These are phyloP conservation scores for Myxozyma vanderwaltii DNA, from an alignment of 805 yeast species.

Conservation along the genomic window DNA sequence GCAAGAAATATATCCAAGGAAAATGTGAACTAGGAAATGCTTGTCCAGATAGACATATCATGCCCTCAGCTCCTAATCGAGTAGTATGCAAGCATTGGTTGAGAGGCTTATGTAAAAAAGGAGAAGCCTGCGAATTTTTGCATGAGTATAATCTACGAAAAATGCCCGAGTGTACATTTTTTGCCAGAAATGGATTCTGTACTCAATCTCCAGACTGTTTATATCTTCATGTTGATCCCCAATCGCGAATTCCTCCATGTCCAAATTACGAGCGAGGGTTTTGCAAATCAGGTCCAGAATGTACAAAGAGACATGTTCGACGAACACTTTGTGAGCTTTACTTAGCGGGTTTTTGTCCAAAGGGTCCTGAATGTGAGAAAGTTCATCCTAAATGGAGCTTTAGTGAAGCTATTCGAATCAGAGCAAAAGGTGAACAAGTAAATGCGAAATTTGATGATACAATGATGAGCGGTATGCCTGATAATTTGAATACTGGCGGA, in stretches of 20 bases:
- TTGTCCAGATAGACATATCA: slow-evolving; percentile 85
- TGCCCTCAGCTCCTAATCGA: slow-evolving; percentile 64
- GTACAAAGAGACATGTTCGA: slow-evolving; percentile 78
- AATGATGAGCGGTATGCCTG: not conserved
- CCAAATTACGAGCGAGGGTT: slow-evolving; percentile 81
- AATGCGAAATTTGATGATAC: not conserved
- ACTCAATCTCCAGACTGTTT: slow-evolving; percentile 93
- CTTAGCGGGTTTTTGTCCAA: slow-evolving; percentile 90
- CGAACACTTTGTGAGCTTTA: slow-evolving; percentile 75
- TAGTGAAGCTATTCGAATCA: slow-evolving; percentile 18
- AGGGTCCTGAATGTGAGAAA: slow-evolving; percentile 73
- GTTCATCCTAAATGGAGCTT: slow-evolving; percentile 75
- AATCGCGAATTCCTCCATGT: slow-evolving; percentile 84
- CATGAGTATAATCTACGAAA: slow-evolving; percentile 92
- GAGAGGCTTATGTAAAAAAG: slow-evolving; percentile 94
- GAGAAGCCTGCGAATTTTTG: slow-evolving; percentile 91
- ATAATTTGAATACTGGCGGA: not conserved
- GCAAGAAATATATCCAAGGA: slow-evolving; percentile 69
- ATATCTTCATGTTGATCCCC: slow-evolving; percentile 88
- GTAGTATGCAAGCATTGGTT: slow-evolving; percentile 99
- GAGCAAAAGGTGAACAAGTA: slow-evolving; percentile 13
- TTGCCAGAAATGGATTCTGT: slow-evolving; percentile 55
- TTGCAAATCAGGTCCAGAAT: slow-evolving; percentile 87
- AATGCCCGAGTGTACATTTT: slow-evolving; percentile 96
- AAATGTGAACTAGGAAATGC: slow-evolving; percentile 83